Conservation (phyloP, 2,329 filamentous ascomycete species). For the Beauveria sp. region DNA sequence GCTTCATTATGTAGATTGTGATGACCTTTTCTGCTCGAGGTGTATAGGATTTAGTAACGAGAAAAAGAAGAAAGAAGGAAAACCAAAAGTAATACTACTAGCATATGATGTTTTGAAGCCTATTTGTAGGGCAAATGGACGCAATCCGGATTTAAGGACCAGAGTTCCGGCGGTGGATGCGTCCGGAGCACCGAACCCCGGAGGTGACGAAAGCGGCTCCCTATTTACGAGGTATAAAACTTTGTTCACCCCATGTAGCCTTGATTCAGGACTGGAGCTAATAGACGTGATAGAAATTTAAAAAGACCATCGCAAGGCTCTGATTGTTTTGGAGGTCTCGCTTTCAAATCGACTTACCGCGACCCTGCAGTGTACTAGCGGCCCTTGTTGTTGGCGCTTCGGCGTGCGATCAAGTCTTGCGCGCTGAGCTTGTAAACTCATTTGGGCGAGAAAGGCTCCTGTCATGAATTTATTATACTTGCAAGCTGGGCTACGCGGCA, state of each 20-base stretch:
- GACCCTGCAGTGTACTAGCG: no score
- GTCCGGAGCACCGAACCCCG: not conserved
- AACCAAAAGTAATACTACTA: no score
- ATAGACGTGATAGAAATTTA: not conserved
- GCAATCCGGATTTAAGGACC: not conserved
- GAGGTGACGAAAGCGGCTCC: not conserved
- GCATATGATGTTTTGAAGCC: no score
- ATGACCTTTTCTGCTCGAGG: not conserved
- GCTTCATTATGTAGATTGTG: constrained; percentile 31
- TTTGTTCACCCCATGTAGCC: no score
- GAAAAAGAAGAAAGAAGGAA: not conserved
- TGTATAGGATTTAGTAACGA: not conserved
- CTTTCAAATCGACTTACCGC: no score
- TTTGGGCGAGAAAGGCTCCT: no score
- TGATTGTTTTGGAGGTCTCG: not conserved
- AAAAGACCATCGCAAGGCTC: not conserved
- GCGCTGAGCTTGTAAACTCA: no score
- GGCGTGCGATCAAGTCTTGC: no score
- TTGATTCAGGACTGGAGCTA: not conserved
- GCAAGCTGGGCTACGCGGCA: no score
- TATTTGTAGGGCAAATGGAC: not conserved
- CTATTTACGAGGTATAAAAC: not conserved
- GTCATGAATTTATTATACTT: no score
- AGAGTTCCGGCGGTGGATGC: not conserved
- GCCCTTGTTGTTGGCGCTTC: no score